Evolutionary conservation across 2,329 filamentous ascomycete species (phyloP).

Genomic region (Ophiostoma himal-ulmi): DNA sequence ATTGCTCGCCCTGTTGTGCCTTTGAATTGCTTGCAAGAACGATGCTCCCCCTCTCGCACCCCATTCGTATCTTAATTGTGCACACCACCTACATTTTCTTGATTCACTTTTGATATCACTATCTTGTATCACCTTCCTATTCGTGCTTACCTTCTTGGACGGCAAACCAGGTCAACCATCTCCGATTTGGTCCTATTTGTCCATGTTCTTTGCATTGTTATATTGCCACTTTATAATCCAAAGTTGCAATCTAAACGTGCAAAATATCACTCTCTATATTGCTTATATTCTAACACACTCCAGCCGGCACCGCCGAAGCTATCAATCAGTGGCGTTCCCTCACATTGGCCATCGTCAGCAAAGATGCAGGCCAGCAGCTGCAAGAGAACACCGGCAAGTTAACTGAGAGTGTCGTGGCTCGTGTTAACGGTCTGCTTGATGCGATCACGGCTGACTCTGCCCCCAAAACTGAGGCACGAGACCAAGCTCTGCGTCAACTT

Average conservation of each 20-base stretch:
- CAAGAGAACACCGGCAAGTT: constrained; percentile 41
- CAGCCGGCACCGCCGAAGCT: constrained; percentile 29
- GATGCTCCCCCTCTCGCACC: neutral
- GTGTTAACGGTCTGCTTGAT: constrained; percentile 46
- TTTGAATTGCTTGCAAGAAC: neutral
- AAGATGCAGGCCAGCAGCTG: constrained; percentile 45
- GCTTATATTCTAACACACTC: neutral
- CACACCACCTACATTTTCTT: neutral
- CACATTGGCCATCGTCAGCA: constrained; percentile 55
- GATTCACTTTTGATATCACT: neutral
- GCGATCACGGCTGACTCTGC: constrained; percentile 17
- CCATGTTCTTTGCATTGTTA: neutral
- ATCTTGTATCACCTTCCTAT: neutral
- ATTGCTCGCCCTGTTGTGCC: neutral
- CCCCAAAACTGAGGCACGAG: constrained; percentile 34
- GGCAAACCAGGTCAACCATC: neutral
- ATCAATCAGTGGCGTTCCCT: constrained; percentile 62
- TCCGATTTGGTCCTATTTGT: neutral
- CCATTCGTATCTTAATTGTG: neutral
- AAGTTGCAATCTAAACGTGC: neutral
- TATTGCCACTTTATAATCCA: neutral
- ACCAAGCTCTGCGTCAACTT: constrained; percentile 49
- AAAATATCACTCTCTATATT: neutral
- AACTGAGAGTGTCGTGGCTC: constrained; percentile 40
- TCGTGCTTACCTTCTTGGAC: neutral